Evolutionary conservation across 768 basidiomycete species (phyloP), one percentile per base, ranked within the genome.

Genomic region (Scleroderma citrinum): DNA sequence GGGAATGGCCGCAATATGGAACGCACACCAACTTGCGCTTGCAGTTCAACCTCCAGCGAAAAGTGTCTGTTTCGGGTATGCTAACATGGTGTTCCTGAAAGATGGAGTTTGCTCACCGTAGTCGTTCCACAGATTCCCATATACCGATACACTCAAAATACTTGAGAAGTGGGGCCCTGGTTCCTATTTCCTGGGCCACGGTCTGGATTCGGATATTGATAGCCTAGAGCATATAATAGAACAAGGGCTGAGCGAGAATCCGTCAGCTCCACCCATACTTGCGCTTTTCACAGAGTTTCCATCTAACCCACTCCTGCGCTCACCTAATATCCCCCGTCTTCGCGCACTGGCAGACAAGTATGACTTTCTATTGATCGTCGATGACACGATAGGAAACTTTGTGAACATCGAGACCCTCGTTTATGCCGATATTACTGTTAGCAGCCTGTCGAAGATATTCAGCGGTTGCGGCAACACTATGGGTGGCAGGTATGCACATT

Each of bases 151-250:
- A 5, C 78, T 95, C 50, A 97, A 97, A 66, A 79, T 94, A 35
- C 73, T 98, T 2, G 75, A 93, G 57, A 97, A 99, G 68, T 98
- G 93, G 92, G 95, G 95, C 1, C 90, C 89, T 3, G 95, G 95
- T 2, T 91, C 84, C 55, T 76, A 92, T 63, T 94, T 97, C 72
- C 76, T 91, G 39, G 94, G 92, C 6, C 72, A 79, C 52, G 94
- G 94, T 0, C 66, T 84, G 7, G 83, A 90, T 49, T 65, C 75
- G 14, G 90, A 92, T 49, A 77, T 96, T 17, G 82, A 85, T 57
- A 73, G 76, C 24, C 73, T 98, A 0, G 86, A 90, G 54, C 63
- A 55, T 7, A 65, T 90, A 3, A 74, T 95, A 16, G 71, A 74
- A 42, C 59, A 68, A 8, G 76, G 78, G 56, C 62, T 36, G 16